Evolutionary conservation across 306 rosid species (phyloP), one percentile per base, ranked within the genome.

Genomic region (Quercus bicolor): DNA sequence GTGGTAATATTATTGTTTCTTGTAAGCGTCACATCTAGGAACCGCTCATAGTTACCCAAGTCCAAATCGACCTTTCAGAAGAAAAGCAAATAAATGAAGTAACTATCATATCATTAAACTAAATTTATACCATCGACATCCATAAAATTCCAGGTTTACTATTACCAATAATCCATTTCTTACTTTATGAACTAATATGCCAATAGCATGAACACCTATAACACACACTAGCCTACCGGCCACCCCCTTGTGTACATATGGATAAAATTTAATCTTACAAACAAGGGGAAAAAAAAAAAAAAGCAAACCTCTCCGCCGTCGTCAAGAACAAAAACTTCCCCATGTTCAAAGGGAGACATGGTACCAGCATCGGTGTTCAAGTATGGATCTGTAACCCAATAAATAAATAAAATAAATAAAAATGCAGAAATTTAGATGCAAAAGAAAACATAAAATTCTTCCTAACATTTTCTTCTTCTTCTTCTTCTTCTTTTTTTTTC

Each of bases 281-380:
- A 40, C 45, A 7, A 40, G 11, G 45, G 45, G 2, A 0, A 6
- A 34, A 37, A 2, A 37, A 34, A 6, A 12, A 12, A 5, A 51
- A 56, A 71, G 78, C 70, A 68, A 83, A 91, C 92, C 99, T 96
- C 99, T 61, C 99, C 99, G 6, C 99, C 97, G 74, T 96, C 99
- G 76, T 96, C 99, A 79, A 96, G 98, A 80, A 96, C 99, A 77
- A 96, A 96, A 79, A 96, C 99, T 80, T 96, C 98, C 29, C 99
- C 99, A n/a, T 96, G 99, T 68, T 96, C 99, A 78, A 96, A 96
- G 21, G 99, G 99, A 86, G 99, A 96, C 99, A 96, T 93, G 81
- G 99, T 96, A n/a, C 99, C 99, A 8, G 99, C 98, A 83, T 96
- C 99, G 7, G 92, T 96, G 62, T 96, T 96, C 91, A 96, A 85